A percentile compares a stretch with the other conserved stretches of the same genome.
These are phyloP conservation scores for Hypocreales sp. DNA, from an alignment of 2,329 filamentous ascomycete genomes.

Conservation along the genomic window DNA sequence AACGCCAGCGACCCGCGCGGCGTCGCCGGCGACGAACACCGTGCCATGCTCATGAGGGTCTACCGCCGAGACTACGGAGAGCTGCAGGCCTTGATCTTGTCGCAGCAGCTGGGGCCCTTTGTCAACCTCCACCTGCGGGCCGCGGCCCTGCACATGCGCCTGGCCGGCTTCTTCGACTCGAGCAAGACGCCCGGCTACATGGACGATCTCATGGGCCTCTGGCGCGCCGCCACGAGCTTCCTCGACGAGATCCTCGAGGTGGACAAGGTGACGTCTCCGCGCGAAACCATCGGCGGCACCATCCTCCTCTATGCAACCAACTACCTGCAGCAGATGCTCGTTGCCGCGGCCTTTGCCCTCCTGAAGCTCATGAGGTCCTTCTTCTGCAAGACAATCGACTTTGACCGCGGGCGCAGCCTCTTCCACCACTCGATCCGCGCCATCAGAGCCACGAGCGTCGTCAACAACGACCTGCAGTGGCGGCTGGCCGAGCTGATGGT, in stretches of 20 bases:
- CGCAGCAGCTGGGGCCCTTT: constrained; percentile 40
- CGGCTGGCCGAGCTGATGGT: constrained; percentile 73
- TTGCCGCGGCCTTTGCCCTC: constrained; percentile 64
- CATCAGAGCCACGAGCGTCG: constrained; percentile 58
- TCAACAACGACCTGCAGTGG: constrained; percentile 66
- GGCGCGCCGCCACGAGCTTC: constrained; percentile 55
- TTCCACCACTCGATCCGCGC: constrained; percentile 58
- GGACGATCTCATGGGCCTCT: constrained; percentile 61
- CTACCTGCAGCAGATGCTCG: constrained; percentile 73
- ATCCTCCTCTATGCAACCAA: constrained; percentile 54
- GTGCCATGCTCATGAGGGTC: constrained; percentile 50
- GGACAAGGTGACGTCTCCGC: constrained; percentile 29
- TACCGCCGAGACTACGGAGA: constrained; percentile 51
- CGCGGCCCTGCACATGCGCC: constrained; percentile 57
- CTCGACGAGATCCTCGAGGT: constrained; percentile 48
- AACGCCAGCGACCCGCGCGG: constrained; percentile 60
- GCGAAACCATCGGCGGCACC: constrained; percentile 29
- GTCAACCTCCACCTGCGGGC: constrained; percentile 55
- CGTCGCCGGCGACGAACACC: constrained; percentile 50
- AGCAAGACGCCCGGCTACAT: constrained; percentile 56
- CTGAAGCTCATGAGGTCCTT: constrained; percentile 66
- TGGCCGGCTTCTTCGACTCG: constrained; percentile 71
- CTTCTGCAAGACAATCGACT: constrained; percentile 58
- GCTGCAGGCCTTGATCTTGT: constrained; percentile 43
- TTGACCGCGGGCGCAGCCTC: constrained; percentile 47